A percentile compares a stretch with the other conserved stretches of the same genome.
Evolutionary conservation across 1,284 basidiomycete species (phyloP).

Genomic region (Apiotrichum mycotoxinovorans): DNA sequence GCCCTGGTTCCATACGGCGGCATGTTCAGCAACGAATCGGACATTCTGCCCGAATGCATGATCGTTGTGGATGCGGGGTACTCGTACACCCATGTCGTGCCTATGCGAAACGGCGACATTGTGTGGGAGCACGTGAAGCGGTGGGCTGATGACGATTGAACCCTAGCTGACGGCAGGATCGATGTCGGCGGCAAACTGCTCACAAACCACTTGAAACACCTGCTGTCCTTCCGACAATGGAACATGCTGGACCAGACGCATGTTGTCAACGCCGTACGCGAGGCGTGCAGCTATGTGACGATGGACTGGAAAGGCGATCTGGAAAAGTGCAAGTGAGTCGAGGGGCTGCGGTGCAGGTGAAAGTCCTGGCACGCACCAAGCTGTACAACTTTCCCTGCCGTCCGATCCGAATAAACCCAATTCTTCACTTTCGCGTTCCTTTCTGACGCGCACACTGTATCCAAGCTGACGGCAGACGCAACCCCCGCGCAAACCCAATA

Average conservation of each 20-base stretch:
- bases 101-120: slow-evolving; percentile 70
- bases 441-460: background rate
- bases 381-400: too few relatives aligned
- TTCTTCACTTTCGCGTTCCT: too few relatives aligned
- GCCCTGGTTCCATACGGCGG: slow-evolving; percentile 68
- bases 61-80: slow-evolving; percentile 86
- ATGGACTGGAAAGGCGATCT: slow-evolving; percentile 68
- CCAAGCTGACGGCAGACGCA: slow-evolving; percentile 20
- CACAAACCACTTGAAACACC: slow-evolving; percentile 90
- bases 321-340: slow-evolving; percentile 73
- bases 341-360: too few relatives aligned
- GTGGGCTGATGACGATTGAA: slow-evolving; percentile 48
- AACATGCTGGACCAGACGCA: slow-evolving; percentile 93
- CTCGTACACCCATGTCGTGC: slow-evolving; percentile 86
- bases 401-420: too few relatives aligned
- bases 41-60: slow-evolving; percentile 66
- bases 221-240: slow-evolving; percentile 91
- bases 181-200: slow-evolving; percentile 91
- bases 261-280: slow-evolving; percentile 87
- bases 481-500: slow-evolving; percentile 58
- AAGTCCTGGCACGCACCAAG: too few relatives aligned
- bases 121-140: slow-evolving; percentile 76
- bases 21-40: slow-evolving; percentile 57
- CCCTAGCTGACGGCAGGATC: slow-evolving; percentile 59
- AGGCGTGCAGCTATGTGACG: slow-evolving; percentile 81